phyloP scores from a whole-genome alignment of 192 early-diverging fungal genomes.

The Dissophora ornata region DNA sequence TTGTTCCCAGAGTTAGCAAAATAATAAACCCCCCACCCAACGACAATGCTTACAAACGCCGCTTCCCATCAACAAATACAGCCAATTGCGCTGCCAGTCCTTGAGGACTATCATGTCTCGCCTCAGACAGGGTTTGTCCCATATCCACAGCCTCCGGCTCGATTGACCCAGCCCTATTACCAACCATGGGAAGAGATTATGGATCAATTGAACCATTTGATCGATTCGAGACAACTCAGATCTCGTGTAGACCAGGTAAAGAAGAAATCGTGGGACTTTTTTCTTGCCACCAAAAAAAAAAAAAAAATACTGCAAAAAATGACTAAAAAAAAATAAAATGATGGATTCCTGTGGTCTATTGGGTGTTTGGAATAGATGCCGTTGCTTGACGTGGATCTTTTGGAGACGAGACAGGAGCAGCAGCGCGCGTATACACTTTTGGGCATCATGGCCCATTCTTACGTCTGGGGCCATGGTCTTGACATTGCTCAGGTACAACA shows the following conservation, averaged over 20 bases:
- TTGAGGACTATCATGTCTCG: conserved; percentile 86
- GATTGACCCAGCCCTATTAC: conserved; percentile 79
- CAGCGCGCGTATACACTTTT: conserved; percentile 86
- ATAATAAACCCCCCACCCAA: too few species aligned
- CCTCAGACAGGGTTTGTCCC: conserved; percentile 88
- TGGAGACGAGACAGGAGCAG: conserved; percentile 72
- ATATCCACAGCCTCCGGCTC: conserved; percentile 71
- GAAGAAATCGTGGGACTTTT: neutral
- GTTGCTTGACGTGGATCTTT: conserved; percentile 65
- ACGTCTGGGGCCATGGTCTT: conserved; percentile 89
- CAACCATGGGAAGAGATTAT: conserved; percentile 89
- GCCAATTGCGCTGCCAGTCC: conserved; percentile 35
- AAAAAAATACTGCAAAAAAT: neutral
- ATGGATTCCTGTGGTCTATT: too few species aligned
- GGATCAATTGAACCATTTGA: conserved; percentile 78
- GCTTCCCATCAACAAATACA: neutral
- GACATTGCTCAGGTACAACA: conserved; percentile 72
- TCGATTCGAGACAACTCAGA: conserved; percentile 75
- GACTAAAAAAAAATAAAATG: too few species aligned
- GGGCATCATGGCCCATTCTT: conserved; percentile 89
- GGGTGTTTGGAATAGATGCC: conserved; percentile 86
- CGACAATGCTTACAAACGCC: neutral
- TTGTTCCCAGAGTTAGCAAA: too few species aligned
- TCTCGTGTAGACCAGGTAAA: conserved; percentile 73
- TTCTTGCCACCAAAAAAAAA: neutral